phyloP scores from a whole-genome alignment of 2,329 filamentous ascomycete species.

The Akanthomyces dipterigenus region DNA sequence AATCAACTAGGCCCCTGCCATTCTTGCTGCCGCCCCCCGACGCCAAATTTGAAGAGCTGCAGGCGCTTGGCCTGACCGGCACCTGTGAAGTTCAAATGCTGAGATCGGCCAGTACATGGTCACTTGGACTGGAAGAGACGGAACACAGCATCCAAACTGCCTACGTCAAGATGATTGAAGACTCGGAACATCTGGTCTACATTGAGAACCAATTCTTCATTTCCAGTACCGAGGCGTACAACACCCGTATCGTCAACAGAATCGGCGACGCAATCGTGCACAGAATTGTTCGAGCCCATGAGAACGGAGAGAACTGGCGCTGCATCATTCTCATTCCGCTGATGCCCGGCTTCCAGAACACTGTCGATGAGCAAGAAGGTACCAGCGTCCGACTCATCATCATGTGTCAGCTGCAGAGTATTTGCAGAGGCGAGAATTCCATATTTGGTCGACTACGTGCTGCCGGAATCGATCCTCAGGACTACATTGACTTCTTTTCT shows the following conservation, averaged over 20 bases:
- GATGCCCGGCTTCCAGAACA: constrained; percentile 98
- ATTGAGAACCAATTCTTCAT: constrained; percentile 99
- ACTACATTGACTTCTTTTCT: constrained; percentile 94
- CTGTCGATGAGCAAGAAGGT: constrained; percentile 87
- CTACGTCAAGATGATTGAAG: constrained; percentile 89
- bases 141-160: constrained; percentile 96
- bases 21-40: constrained; percentile 92
- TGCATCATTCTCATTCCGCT: constrained; percentile 85
- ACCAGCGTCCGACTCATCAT: constrained; percentile 93
- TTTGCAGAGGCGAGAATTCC: constrained; percentile 84
- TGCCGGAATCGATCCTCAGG: constrained; percentile 80
- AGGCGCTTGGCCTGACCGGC: constrained; percentile 79
- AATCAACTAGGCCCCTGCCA: constrained; percentile 86
- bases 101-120: constrained; percentile 86
- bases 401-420: constrained; percentile 94
- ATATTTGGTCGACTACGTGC: constrained; percentile 83
- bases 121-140: constrained; percentile 76
- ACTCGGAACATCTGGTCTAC: constrained; percentile 95
- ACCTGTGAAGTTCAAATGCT: constrained; percentile 96
- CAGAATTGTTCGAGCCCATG: constrained; percentile 76
- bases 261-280: constrained; percentile 94
- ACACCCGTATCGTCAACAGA: constrained; percentile 80
- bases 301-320: constrained; percentile 83
- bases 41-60: constrained; percentile 77
- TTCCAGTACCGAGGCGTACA: constrained; percentile 82